Evolutionary conservation across 495 filamentous ascomycete species (phyloP).

Genomic region (Diplogelasinospora grovesii): DNA sequence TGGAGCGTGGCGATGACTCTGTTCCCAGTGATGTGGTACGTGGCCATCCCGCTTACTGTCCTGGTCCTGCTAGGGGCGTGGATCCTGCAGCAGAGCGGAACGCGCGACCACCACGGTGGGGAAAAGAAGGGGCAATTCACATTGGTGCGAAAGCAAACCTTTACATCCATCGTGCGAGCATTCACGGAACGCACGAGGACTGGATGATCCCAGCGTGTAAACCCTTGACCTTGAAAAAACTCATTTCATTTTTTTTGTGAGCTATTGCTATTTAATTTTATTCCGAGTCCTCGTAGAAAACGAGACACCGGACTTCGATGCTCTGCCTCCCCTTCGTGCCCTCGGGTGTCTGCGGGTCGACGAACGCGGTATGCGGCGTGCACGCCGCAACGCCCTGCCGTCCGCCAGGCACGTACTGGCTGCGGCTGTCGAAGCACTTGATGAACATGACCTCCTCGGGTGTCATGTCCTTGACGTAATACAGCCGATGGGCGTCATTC

Average conservation of each 20-base stretch:
- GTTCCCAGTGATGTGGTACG: constrained; percentile 1
- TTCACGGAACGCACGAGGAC: too few relatives aligned
- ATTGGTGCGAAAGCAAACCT: too few relatives aligned
- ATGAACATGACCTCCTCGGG: constrained; percentile 70
- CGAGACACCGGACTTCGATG: constrained; percentile 80
- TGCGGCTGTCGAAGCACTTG: constrained; percentile 75
- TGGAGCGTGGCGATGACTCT: background rate
- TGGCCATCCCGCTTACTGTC: constrained; percentile 2
- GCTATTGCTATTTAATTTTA: too few relatives aligned
- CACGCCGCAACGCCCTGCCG: constrained; percentile 47
- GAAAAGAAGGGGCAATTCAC: too few relatives aligned
- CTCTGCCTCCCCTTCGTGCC: constrained; percentile 65
- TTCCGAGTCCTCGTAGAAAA: constrained; percentile 66
- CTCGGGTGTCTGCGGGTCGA: constrained; percentile 58
- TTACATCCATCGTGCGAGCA: too few relatives aligned
- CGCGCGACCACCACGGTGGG: too few relatives aligned
- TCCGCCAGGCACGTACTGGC: constrained; percentile 40
- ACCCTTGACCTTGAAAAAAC: too few relatives aligned
- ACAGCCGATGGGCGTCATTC: constrained; percentile 56
- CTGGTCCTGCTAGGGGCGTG: constrained; percentile 1
- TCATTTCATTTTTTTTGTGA: too few relatives aligned
- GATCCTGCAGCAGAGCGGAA: too few relatives aligned
- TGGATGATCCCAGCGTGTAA: too few relatives aligned
- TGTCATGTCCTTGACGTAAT: constrained; percentile 75
- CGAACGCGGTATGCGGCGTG: constrained; percentile 81